Conservation (phyloP, 345 rosid species). For the Pugionium cornutum region DNA sequence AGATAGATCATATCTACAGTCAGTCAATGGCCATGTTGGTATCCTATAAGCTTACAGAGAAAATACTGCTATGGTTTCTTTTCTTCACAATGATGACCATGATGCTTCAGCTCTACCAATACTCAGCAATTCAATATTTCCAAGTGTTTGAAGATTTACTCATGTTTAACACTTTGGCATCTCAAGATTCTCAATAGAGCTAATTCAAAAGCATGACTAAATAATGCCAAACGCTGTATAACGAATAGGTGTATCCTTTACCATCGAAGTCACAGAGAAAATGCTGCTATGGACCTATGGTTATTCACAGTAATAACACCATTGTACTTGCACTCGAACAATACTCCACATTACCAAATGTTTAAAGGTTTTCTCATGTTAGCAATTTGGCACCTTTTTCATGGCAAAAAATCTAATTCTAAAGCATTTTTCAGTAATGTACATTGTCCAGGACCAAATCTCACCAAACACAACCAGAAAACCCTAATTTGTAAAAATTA, state of each 20-base stretch:
- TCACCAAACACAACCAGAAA: constrained; percentile 10
- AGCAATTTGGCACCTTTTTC: constrained; percentile 9
- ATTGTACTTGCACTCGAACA: neutral
- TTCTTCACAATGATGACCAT: neutral
- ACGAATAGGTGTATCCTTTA: neutral
- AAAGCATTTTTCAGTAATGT: neutral
- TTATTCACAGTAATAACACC: neutral
- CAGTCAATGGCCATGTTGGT: neutral
- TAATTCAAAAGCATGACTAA: neutral
- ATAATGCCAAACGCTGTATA: neutral
- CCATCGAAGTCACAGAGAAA: neutral
- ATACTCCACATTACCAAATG: neutral
- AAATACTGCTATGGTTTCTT: neutral
- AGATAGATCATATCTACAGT: constrained; percentile 20
- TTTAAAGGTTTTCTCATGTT: constrained; percentile 8
- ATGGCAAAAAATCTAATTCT: neutral
- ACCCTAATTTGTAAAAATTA: constrained; percentile 17
- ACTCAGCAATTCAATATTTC: neutral
- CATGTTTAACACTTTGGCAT: constrained; percentile 12
- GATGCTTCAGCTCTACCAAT: neutral
- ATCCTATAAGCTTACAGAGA: neutral
- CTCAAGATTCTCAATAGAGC: neutral
- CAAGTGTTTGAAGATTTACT: constrained; percentile 8
- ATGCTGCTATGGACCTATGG: neutral
- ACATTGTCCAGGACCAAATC: neutral